A percentile compares a stretch with the other conserved stretches of the same genome.
phyloP scores from a whole-genome alignment of 2,329 filamentous ascomycete species.

The Sclerotiophoma versabilis region DNA sequence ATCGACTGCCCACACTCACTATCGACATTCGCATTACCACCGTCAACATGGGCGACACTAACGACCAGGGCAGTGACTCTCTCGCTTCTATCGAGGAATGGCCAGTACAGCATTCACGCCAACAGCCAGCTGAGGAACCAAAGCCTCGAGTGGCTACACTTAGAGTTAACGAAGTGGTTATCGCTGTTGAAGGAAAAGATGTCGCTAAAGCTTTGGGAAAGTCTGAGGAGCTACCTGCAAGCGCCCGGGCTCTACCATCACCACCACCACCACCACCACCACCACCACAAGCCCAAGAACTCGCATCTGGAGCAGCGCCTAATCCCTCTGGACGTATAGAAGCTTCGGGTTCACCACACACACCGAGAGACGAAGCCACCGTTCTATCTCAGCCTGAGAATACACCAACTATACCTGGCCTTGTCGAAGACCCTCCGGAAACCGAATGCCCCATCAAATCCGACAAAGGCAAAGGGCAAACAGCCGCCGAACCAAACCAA shows the following conservation, averaged over 20 bases:
- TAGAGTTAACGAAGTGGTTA: background rate
- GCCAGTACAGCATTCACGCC: background rate
- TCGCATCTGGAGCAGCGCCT: background rate
- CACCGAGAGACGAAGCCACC: background rate
- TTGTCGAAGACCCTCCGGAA: background rate
- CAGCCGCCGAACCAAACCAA: too few species aligned
- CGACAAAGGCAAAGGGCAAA: background rate
- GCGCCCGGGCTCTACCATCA: too few species aligned
- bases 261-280: too few species aligned
- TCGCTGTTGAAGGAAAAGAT: background rate
- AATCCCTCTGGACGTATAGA: background rate
- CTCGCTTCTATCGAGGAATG: background rate
- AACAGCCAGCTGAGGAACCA: background rate
- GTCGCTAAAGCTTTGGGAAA: too few species aligned
- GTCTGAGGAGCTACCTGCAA: too few species aligned
- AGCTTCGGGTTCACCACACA: background rate
- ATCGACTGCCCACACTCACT: background rate
- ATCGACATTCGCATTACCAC: background rate
- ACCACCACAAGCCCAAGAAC: too few species aligned
- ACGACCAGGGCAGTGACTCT: background rate
- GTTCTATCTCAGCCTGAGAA: too few species aligned
- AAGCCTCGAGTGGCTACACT: too few species aligned
- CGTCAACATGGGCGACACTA: constrained; percentile 1
- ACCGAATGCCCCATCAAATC: background rate
- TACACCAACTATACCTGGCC: background rate